Base-by-base conservation (phyloP, 1,139 yeast species). In the Hemisphaericaspora lyxosophila region DNA sequence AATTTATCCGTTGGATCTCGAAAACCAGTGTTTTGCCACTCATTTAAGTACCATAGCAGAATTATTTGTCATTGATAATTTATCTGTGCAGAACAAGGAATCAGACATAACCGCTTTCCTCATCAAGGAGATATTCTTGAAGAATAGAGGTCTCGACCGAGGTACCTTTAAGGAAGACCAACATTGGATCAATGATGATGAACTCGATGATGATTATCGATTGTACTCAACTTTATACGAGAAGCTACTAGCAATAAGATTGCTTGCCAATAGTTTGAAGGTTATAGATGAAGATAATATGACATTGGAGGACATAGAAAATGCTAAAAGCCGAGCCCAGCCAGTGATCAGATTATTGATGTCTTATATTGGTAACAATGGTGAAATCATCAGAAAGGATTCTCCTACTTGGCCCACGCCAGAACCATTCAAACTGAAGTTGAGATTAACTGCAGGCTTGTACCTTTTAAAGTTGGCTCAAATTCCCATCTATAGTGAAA, bases 331-430 rank as follows among this genome's bases (percentile, higher is more conserved):
- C 15, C 57, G 56, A 26, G 79, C 85, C 0, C 77, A 71, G 39
- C 88, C 90, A 7, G 80, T 85, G 0, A 60, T 87, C 43, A 85
- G 84, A 48, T 62, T 87, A 28, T 67, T 88, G 31, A 67, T 77
- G 29, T 78, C 90, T 2, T 64, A 85, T 24, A 77, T 89, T 34
- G 78, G 82, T 3, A 84, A 84, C 55, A 85, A 85, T 34, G 96
- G 96, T n/a, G 96, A 89, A 53, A 73, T 89, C 19, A 77, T 82
- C 3, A 68, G 75, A 19, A 70, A 70, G 18, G 67, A 67, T 32
- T 51, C 70, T 4, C 62, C 59, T 4, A 59, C 66, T 11, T 69
- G 62, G 51, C 80, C 83, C n/a, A 85, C 96, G 0, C 95, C 96
- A 6, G 64, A 60, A 26, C 59, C 62, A 20, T 80, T 67, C 50